Conservation (phyloP, 2,329 filamentous ascomycete genomes). For the Orbilia brochopaga region DNA sequence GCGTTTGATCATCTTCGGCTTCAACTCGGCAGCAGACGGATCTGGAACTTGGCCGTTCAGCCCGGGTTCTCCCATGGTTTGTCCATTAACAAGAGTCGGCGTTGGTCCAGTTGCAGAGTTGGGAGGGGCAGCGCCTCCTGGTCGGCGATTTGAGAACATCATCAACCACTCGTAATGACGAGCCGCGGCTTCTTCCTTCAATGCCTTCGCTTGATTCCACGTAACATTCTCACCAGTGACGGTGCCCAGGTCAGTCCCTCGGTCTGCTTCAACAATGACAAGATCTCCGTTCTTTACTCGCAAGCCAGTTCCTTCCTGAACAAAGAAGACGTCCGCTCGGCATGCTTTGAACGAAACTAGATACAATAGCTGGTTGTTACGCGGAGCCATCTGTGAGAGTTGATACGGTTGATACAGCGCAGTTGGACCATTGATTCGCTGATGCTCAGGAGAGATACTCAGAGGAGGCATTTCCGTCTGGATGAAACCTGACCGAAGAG, state of each 20-base stretch:
- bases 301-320: constrained; percentile 91
- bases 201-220: constrained; percentile 82
- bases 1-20: constrained; percentile 95
- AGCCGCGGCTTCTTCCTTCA: constrained; percentile 89
- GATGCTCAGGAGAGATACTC: constrained; percentile 53
- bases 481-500: constrained; percentile 29
- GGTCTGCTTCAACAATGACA: constrained; percentile 96
- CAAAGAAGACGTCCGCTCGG: constrained; percentile 93
- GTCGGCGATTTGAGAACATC: constrained; percentile 83
- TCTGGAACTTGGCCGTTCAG: constrained; percentile 51
- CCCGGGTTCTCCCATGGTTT: constrained; percentile 50
- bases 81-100: constrained; percentile 51
- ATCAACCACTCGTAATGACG: constrained; percentile 98
- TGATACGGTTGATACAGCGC: constrained; percentile 39
- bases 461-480: constrained; percentile 37
- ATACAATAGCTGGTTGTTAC: constrained; percentile 74
- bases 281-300: constrained; percentile 89
- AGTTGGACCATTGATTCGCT: constrained; percentile 39
- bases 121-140: constrained; percentile 68
- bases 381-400: constrained; percentile 47
- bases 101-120: constrained; percentile 31
- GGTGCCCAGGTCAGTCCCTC: constrained; percentile 91
- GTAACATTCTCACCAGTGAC: constrained; percentile 87
- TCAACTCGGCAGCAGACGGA: constrained; percentile 72
- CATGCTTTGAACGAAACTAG: constrained; percentile 97